Evolutionary conservation across 192 early-diverging fungal species (phyloP), one percentile per base, ranked within the genome.

Genomic region (Coemansia guatemalensis): DNA sequence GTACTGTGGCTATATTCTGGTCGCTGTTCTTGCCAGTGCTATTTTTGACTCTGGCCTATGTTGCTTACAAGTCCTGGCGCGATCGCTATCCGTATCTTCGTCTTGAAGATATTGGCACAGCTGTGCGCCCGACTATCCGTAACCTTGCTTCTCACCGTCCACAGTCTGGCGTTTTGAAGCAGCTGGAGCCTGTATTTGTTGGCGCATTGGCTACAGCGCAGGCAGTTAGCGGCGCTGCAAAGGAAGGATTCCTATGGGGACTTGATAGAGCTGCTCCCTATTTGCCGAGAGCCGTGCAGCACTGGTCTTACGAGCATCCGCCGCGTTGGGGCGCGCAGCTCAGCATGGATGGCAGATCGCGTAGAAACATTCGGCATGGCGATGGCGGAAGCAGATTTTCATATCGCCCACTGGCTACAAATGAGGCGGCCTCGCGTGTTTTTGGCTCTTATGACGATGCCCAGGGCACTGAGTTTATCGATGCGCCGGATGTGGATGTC

Each of bases 271-370:
- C 68, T 0, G 73, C 79, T 0, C 79, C 79, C 7, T 82, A 76
- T 25, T 33, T 82, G 44, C 79, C 79, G 0, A 22, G 44, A 4
- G 39, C 64, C 1, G 48, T 82, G 8, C 79, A 82, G 60, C 66
- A 71, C 26, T 82, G 79, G 79, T 76, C 74, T 20, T 76, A 82
- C 52, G 71, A 73, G 44, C 74, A 82, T 48, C 79, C 74, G 48
- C 73, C 74, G n/a, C 59, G 74, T 20, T 75, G 79, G 79, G 74
- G 79, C 21, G 63, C 64, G 0, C 62, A 59, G 5, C 58, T 71
- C 25, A 66, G 54, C 47, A 44, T 72, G 33, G 78, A 82, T 18
- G 74, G 72, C 0, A 60, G 77, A 20, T 64, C 67, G 11, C 54
- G 77, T 9, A 47, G 62, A 4, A 44, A 23, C 8, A 54, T 76